These are phyloP conservation scores for Trichoderma atroviride DNA, from an alignment of 2,329 filamentous ascomycete species.

Conservation along the genomic window DNA sequence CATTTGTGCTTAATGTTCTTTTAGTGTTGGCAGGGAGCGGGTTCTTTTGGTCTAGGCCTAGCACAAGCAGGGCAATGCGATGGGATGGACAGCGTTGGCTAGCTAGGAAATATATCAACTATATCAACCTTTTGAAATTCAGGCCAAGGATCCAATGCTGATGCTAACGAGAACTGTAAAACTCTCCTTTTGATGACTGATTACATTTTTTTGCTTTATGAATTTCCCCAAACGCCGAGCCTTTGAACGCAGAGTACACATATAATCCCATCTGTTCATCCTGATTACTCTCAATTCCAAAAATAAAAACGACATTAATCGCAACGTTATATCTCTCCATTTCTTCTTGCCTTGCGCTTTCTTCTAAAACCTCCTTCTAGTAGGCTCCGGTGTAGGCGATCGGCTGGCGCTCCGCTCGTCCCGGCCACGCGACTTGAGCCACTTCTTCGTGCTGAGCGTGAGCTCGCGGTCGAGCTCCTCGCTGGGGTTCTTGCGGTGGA, in stretches of 20 bases:
- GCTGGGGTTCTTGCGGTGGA: constrained; percentile 93
- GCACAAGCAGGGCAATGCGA: constrained; percentile 11
- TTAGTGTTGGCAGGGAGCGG: constrained; percentile 21
- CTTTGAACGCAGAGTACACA: constrained; percentile 13
- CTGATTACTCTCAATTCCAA: constrained; percentile 15
- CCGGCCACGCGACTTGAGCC: constrained; percentile 80
- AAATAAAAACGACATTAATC: neutral
- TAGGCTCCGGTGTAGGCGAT: constrained; percentile 85
- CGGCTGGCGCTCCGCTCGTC: constrained; percentile 81
- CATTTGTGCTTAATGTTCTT: constrained; percentile 26
- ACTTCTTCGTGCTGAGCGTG: constrained; percentile 91
- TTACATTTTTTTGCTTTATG: constrained; percentile 12
- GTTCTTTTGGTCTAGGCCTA: constrained; percentile 27
- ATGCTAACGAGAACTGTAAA: neutral
- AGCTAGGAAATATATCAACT: constrained; percentile 25
- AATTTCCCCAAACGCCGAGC: constrained; percentile 15
- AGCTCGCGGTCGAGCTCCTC: constrained; percentile 88
- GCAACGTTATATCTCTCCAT: neutral
- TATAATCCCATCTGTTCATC: constrained; percentile 6
- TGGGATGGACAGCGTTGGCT: constrained; percentile 11
- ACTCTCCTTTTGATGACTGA: neutral
- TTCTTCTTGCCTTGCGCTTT: neutral
- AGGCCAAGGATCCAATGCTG: neutral
- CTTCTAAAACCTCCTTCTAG: constrained; percentile 68
- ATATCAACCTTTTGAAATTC: constrained; percentile 17